A percentile compares a stretch with the other conserved stretches of the same genome.
Evolutionary conservation across 2,329 filamentous ascomycete genomes (phyloP).

Genomic region (Rhynchosporium agropyri): DNA sequence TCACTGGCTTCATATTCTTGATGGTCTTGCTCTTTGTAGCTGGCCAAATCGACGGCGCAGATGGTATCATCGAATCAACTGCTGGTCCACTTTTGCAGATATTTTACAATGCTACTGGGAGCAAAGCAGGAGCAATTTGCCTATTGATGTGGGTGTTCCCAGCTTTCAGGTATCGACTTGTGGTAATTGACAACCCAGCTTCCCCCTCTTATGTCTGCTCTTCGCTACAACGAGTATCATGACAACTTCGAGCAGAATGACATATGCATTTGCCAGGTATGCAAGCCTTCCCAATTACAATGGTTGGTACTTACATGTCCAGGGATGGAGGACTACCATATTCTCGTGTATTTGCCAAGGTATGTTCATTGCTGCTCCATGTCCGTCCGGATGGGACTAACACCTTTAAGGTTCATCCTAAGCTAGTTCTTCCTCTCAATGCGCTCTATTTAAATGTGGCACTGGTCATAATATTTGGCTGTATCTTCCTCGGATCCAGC

Average conservation of each 20-base stretch:
- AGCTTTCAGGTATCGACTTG: not conserved
- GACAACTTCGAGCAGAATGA: slow-evolving; percentile 68
- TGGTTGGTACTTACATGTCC: not conserved
- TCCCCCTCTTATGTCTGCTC: slow-evolving; percentile 64
- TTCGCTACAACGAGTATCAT: slow-evolving; percentile 66
- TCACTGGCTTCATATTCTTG: slow-evolving; percentile 52
- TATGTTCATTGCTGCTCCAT: not conserved
- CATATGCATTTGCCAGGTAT: slow-evolving; percentile 61
- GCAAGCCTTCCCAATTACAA: not conserved
- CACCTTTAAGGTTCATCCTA: slow-evolving; percentile 53
- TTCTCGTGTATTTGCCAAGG: slow-evolving; percentile 58
- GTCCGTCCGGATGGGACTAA: not conserved
- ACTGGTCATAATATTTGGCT: slow-evolving; percentile 67
- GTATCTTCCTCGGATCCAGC: slow-evolving; percentile 68
- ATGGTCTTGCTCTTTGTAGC: slow-evolving; percentile 43
- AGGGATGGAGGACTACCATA: slow-evolving; percentile 67
- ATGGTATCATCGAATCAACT: slow-evolving; percentile 49
- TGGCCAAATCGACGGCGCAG: slow-evolving; percentile 35
- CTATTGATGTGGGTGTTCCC: slow-evolving; percentile 32
- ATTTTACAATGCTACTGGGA: slow-evolving; percentile 51
- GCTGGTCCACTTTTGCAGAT: slow-evolving; percentile 55
- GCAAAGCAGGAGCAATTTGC: slow-evolving; percentile 41
- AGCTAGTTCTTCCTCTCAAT: slow-evolving; percentile 66
- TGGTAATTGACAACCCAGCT: slow-evolving; percentile 42
- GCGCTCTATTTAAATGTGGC: slow-evolving; percentile 62